These are phyloP conservation scores for Colletotrichum zoysiae DNA, from an alignment of 2,329 filamentous ascomycete species.

Conservation along the genomic window DNA sequence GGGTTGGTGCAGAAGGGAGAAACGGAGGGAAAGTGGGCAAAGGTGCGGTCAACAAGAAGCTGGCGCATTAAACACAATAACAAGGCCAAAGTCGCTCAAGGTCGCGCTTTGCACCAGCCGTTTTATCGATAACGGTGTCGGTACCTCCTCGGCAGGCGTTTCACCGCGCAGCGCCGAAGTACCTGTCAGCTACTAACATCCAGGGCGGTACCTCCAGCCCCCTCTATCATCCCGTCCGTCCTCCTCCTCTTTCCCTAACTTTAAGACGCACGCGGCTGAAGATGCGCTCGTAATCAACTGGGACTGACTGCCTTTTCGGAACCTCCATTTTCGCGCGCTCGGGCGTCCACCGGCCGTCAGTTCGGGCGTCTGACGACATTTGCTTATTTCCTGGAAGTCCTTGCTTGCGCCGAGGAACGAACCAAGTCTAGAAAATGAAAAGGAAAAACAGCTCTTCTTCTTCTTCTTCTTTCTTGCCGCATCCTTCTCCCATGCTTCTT, in stretches of 20 bases:
- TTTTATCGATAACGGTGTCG: constrained; percentile 22
- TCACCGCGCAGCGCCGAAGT: neutral
- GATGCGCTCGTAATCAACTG: constrained; percentile 12
- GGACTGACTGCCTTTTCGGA: constrained; percentile 11
- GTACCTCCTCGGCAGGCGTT: constrained; percentile 11
- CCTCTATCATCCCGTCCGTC: constrained; percentile 28
- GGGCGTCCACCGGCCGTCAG: constrained; percentile 27
- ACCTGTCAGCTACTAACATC: constrained; percentile 24
- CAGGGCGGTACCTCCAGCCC: constrained; percentile 30
- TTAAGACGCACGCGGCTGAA: constrained; percentile 34
- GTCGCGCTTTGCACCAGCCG: constrained; percentile 21
- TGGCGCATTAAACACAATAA: constrained; percentile 42
- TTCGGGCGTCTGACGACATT: constrained; percentile 37
- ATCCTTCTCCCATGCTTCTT: neutral
- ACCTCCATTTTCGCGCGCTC: constrained; percentile 33
- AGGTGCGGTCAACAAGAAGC: constrained; percentile 44
- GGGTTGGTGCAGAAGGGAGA: constrained; percentile 54
- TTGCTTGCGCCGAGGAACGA: neutral
- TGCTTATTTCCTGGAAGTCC: neutral
- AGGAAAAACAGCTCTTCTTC: neutral
- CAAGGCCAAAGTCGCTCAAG: constrained; percentile 31
- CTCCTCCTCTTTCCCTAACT: neutral
- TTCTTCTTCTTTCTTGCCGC: neutral
- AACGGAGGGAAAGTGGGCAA: constrained; percentile 42
- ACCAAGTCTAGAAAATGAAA: too few relatives aligned